phyloP scores from a whole-genome alignment of 306 rosid species.

The Styphnolobium japonicum region DNA sequence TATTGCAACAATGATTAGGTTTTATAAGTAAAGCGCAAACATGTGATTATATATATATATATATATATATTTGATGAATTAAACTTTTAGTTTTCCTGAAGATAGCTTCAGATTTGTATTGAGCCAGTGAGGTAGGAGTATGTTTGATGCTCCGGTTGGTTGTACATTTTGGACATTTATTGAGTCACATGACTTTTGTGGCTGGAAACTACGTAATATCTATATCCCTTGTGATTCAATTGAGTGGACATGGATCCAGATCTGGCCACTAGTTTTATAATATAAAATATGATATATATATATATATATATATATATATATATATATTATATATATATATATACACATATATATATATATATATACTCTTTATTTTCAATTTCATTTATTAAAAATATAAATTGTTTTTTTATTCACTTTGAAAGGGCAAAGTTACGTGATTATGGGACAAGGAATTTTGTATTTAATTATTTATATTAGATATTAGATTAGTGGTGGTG shows the following conservation, averaged over 20 bases:
- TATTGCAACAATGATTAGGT: neutral
- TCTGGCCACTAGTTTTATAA: neutral
- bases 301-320: too few relatives aligned
- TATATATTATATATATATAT: too few relatives aligned
- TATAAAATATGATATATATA: too few relatives aligned
- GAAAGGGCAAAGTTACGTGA: neutral
- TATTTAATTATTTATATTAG: neutral
- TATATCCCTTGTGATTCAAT: neutral
- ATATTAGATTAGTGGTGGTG: neutral
- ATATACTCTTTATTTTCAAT: too few relatives aligned
- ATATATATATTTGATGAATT: neutral
- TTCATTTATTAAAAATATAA: too few relatives aligned
- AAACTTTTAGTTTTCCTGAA: neutral
- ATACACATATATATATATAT: too few relatives aligned
- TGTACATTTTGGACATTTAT: constrained; percentile 2
- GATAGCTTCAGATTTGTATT: neutral
- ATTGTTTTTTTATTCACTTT: neutral
- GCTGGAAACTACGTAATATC: neutral
- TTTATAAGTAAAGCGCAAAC: neutral
- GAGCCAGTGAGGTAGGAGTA: neutral
- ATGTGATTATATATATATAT: neutral
- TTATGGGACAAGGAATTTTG: neutral
- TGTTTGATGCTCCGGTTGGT: constrained; percentile 18
- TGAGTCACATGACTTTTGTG: constrained; percentile 6
- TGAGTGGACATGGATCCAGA: constrained; percentile 22